Base-by-base conservation (phyloP, 306 rosid species). In the Castanea sativa region DNA sequence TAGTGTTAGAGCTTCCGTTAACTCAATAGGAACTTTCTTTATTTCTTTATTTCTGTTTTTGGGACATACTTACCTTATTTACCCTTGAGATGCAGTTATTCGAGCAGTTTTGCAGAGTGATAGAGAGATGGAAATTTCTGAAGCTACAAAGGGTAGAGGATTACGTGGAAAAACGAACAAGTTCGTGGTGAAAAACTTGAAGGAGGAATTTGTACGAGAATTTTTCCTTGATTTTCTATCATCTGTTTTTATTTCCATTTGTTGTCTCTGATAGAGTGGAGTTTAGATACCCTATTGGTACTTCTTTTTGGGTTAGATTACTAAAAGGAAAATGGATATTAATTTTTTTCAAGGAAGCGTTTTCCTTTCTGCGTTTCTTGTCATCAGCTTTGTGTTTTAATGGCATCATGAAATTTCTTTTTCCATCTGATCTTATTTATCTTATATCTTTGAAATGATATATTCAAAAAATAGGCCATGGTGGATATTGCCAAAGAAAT, bases 401-500 rank as follows among this genome's bases (percentile, higher is more conserved):
- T 35, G 41, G 41, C 41, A 3, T 35, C 41, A 25, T 64, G 14
- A 63, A 41, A 35, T 35, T 35, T 27, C 55, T 60, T 5, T 38
- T 14, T 56, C 69, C 63, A 7, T 78, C 59, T 71, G 45, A 41
- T 67, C 61, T 45, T 80, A 10, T 38, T 55, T 25, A 5, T 23
- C 29, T 80, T 30, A 7, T 25, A 41, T 20, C 38, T 20, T 20
- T 11, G 16, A 67, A n/a, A 33, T 45, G 27, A 30, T 38, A 19
- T 35, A 3, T 20, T 38, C 7, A 41, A 59, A 21, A 80, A 57
- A 78, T 82, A 95, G 99, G 96, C 98, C 67, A 95, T 95, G 99
- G 99, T 95, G 25, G 99, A 93, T 82, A 86, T 90, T 89, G 98
- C 98, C 43, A 84, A 85, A 80, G 93, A 90, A 87, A 97, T 95